Evolutionary conservation across 179 eudicot species (phyloP), one percentile per base, ranked within the genome.

Genomic region (Camellia oleifera): DNA sequence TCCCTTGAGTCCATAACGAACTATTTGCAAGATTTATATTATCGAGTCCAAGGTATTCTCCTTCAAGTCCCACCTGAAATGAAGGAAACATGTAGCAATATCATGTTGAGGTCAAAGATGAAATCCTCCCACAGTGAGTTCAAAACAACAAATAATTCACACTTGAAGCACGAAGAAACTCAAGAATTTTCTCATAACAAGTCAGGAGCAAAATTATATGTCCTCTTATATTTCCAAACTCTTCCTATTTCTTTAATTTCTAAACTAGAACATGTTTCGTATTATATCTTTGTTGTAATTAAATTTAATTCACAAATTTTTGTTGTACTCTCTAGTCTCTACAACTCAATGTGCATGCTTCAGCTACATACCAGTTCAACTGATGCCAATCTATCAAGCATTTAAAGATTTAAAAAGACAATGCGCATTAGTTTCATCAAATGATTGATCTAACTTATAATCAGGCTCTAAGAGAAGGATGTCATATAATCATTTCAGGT

Each of bases 31-130:
- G 86, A 82, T 74, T 79, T 13, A 77, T 32, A 20, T 80, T 86
- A 64, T 79, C 81, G 62, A 88, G 91, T 74, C 85, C 88, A 73
- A 88, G 89, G 75, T 66, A 52, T 77, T 88, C 91, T 9, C 91
- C 91, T 86, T 88, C 87, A 62, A 83, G 71, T 68, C 91, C 91
- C 75, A 88, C 91, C 91, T 88, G 85, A 65, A 77, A 44, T 48
- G 7, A 74, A 46, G 18, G 23, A 4, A 8, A 6, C n/a, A 69
- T 63, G 9, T n/a, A 32, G 14, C 50, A 53, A 77, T 14, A 14
- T 48, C 69, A 61, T 61, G 68, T 57, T 61, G 7, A 61, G n/a
- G 32, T 60, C 26, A 53, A 18, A 70, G 7, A 46, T 13, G 7
- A 70, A 44, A 17, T 66, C 45, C 7, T 40, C 48, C 8, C 12